Conservation (phyloP, 768 basidiomycete genomes). For the Suillus paluster region DNA sequence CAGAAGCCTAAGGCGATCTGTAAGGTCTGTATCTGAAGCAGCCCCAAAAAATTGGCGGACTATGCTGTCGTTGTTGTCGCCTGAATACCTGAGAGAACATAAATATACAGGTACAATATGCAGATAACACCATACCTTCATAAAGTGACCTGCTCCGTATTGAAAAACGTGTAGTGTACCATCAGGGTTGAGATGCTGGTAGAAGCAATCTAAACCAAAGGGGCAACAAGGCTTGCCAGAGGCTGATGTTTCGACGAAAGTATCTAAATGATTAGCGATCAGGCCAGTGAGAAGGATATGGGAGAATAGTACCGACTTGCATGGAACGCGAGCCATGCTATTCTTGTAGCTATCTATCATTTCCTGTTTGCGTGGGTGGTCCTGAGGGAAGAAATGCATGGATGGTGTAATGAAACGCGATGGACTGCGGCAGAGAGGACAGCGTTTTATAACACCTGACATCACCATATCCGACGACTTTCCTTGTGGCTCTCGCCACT, state of each 20-base stretch:
- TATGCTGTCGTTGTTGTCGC: constrained; percentile 24
- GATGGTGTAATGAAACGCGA: constrained; percentile 78
- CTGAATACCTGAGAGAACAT: constrained; percentile 31
- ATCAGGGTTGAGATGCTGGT: constrained; percentile 69
- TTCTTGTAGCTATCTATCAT: constrained; percentile 64
- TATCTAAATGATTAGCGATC: constrained; percentile 47
- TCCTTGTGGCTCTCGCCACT: constrained; percentile 70
- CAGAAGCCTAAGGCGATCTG: constrained; percentile 46
- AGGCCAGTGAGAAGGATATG: neutral
- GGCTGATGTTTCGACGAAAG: constrained; percentile 57
- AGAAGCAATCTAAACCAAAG: constrained; percentile 83
- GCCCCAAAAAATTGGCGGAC: constrained; percentile 13
- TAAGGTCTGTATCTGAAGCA: constrained; percentile 33
- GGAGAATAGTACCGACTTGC: constrained; percentile 50
- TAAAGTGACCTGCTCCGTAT: constrained; percentile 56
- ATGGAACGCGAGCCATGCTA: constrained; percentile 73
- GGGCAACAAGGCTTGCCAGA: constrained; percentile 63
- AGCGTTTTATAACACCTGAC: constrained; percentile 71
- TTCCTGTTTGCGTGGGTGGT: constrained; percentile 53
- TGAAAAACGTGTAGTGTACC: constrained; percentile 62
- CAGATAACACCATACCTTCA: constrained; percentile 48
- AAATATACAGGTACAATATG: constrained; percentile 38
- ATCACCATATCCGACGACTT: constrained; percentile 54
- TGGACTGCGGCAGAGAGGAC: constrained; percentile 73
- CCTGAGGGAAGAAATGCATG: constrained; percentile 64